Base-by-base conservation (phyloP, 371 early-diverging fungal genomes). In the Rhizopus sp. region DNA sequence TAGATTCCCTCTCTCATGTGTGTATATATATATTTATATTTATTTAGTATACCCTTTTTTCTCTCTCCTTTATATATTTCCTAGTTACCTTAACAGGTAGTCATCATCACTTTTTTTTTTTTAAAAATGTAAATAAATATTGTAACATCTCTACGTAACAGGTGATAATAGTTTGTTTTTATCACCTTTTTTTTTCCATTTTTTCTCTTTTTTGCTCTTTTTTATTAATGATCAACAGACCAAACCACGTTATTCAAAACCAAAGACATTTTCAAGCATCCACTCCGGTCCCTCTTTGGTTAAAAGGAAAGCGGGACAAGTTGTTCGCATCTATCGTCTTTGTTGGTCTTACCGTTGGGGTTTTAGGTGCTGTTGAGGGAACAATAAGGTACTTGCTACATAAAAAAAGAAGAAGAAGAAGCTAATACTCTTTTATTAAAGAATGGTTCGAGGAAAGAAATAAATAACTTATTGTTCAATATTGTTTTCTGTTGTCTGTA, bases 221-320 rank as follows among this genome's bases (percentile, higher is more conserved):
- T 62, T 52, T 29, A 34, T 70, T 70, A 66, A 23, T 76, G 13
- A 23, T 68, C 6, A 73, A 76, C 41, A 57, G 65, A 52, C 71
- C 67, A 4, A 76, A 73, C 56, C 59, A 63, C 53, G 77, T 76
- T 30, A 33, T 70, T 38, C 60, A 61, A 13, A 55, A 73, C 23
- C 77, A 76, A 50, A 58, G 64, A 8, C 41, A 59, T 34, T 76
- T 73, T 39, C 77, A 76, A 60, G 71, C 71, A n/a, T 69, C 65
- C 37, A 55, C 60, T 33, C 53, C 61, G 12, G 56, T 51, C 5
- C 73, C 73, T 16, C 65, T 73, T 33, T 73, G 63, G 61, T 47
- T 69, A 8, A 69, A 69, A 49, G 73, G 73, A 15, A 70, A 65
- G 6, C 50, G 67, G 56, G 73, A 73, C 52, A 66, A 59, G 33